A percentile compares a stretch with the other conserved stretches of the same genome.
Evolutionary conservation across 2,329 filamentous ascomycete genomes (phyloP).

Genomic region (Fusarium graminum): DNA sequence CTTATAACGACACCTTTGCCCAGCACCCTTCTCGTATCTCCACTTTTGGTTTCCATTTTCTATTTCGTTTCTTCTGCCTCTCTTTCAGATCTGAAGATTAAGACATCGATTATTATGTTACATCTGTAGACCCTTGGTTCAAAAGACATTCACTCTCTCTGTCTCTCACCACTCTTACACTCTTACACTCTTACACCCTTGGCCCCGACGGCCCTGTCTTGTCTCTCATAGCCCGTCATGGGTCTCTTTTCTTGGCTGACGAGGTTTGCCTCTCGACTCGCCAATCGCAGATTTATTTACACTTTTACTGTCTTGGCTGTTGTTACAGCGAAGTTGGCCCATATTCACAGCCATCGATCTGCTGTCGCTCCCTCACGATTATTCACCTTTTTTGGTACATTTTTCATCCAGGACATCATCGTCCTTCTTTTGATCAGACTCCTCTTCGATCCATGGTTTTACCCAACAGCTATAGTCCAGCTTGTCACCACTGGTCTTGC

Average conservation of each 20-base stretch:
- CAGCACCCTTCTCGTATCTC: conserved; percentile 6
- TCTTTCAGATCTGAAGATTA: conserved; percentile 3
- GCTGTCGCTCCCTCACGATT: conserved; percentile 50
- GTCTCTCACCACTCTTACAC: background rate
- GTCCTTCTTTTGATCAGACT: conserved; percentile 52
- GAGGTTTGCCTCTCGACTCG: conserved; percentile 42
- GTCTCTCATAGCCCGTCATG: conserved; percentile 5
- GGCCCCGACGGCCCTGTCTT: background rate
- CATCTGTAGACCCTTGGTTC: background rate
- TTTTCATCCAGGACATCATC: conserved; percentile 53
- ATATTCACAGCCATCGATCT: conserved; percentile 51
- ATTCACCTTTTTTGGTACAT: conserved; percentile 51
- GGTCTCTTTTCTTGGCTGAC: conserved; percentile 4
- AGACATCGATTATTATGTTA: conserved; percentile 8
- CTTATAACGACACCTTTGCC: conserved; percentile 14
- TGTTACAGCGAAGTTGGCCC: conserved; percentile 51
- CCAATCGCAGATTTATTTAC: conserved; percentile 52
- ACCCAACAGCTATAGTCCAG: conserved; percentile 23
- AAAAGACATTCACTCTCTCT: conserved; percentile 1
- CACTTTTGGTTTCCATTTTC: background rate
- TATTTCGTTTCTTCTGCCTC: background rate
- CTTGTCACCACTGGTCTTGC: conserved; percentile 33
- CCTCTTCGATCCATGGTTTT: conserved; percentile 48
- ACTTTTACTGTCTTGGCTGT: conserved; percentile 50
- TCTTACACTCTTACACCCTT: background rate